Conservation (phyloP, 176 grass and related monocot species). For the Oryza glumipatula region DNA sequence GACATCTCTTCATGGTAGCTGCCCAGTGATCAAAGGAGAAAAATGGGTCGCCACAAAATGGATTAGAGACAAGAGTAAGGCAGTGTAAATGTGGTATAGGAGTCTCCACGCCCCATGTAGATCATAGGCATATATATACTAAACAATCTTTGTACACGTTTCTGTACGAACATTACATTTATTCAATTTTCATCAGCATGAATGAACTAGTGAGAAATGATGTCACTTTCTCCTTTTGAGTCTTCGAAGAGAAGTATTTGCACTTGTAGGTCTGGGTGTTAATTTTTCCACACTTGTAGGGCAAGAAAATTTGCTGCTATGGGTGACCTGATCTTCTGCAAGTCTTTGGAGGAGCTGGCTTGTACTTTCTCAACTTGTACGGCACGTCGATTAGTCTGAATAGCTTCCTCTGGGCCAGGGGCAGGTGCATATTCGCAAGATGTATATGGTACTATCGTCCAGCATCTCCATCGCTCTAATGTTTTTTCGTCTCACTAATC, state of each 20-base stretch:
- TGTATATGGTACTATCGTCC: too few relatives aligned
- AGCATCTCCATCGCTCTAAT: too few relatives aligned
- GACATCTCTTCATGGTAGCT: slow-evolving; percentile 93
- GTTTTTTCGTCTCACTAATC: too few relatives aligned
- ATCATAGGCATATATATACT: slow-evolving; percentile 34
- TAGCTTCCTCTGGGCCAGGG: too few relatives aligned
- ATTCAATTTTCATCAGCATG: slow-evolving; percentile 32
- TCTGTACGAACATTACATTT: slow-evolving; percentile 43
- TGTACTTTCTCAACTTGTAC: background rate
- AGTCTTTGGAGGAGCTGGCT: background rate
- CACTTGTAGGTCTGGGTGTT: background rate
- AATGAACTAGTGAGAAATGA: slow-evolving; percentile 18
- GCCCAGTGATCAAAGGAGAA: slow-evolving; percentile 86
- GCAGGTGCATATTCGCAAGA: too few relatives aligned
- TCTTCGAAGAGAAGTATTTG: background rate
- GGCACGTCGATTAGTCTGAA: too few relatives aligned
- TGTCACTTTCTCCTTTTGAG: background rate
- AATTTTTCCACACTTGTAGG: background rate
- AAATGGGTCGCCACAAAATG: slow-evolving; percentile 99
- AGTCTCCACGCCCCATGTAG: slow-evolving; percentile 40
- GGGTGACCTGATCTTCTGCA: background rate
- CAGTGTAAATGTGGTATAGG: slow-evolving; percentile 30
- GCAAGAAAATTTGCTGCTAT: too few relatives aligned
- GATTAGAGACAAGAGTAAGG: slow-evolving; percentile 71
- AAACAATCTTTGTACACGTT: slow-evolving; percentile 35